Evolutionary conservation across 768 basidiomycete genomes (phyloP), one percentile per base, ranked within the genome.

Genomic region (Rhodotorula paludigena): DNA sequence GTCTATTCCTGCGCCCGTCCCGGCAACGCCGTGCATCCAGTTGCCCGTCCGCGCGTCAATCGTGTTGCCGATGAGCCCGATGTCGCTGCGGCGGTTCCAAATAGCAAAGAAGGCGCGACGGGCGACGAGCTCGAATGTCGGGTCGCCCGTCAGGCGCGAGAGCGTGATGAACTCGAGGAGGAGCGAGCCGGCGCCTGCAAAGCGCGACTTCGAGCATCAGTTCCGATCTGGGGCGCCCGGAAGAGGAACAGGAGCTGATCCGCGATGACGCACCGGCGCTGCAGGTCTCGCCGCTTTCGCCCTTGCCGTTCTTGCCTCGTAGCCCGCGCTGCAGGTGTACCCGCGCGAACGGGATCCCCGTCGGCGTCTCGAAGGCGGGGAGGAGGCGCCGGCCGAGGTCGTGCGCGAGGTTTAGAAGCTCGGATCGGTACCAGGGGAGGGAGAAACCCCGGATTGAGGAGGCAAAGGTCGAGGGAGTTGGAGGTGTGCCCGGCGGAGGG

Each of bases 141-240:
- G 84, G 75, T 96, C 92, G 11, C 89, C 89, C 41, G 92, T 94
- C 45, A 99, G 82, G 39, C 93, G 86, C 75, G 89, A 90, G 33
- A 99, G 80, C 23, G 90, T 88, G n/a, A 86, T 90, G 76, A 98
- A 97, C 77, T 99, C 96, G 32, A 99, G 80, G 41, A 98, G 86
- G 61, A 99, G 80, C 36, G 92, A 92, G 21, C 92, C 92, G 45
- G 92, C 93, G 52, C 91, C 94, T 42, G 93, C 91, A 41, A 90
- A 86, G 78, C 93, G 96, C 32, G 90, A 92, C 76, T 92, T 90
- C 36, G 84, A 30, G 93, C 83, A 76, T 94, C 45, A 93, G 82
- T 90, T 91, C 45, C 47, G 55, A 36, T 5, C 25, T 4, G 18
- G 21, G 45, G 32, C 6, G 3, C 21, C 49, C 11, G 3, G 23